phyloP scores from a whole-genome alignment of 225 moss, liverwort and hornwort genomes.

The Thuidium tamariscinum region DNA sequence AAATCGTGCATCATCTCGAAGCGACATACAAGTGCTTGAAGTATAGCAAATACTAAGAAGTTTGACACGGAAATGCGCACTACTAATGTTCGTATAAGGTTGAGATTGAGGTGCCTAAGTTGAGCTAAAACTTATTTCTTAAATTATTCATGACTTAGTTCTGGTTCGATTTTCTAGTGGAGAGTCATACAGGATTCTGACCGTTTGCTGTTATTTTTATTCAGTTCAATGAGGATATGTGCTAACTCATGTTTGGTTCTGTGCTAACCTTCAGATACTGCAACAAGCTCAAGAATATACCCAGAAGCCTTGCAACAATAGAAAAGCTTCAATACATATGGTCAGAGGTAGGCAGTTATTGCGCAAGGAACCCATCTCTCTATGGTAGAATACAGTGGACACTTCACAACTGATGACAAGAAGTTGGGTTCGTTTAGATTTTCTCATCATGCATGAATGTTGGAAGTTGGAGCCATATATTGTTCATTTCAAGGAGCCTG shows the following conservation, averaged over 20 bases:
- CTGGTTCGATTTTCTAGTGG: not conserved
- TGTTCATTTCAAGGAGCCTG: not conserved
- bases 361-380: not conserved
- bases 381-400: not conserved
- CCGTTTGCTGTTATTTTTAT: not conserved
- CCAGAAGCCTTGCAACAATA: conserved; percentile 41
- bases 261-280: conserved; percentile 40
- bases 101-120: not conserved
- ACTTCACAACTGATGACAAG: not conserved
- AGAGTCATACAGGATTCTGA: not conserved
- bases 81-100: not conserved
- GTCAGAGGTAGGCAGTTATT: conserved; percentile 51
- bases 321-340: conserved; percentile 56
- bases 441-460: not conserved
- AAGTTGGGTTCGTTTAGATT: not conserved
- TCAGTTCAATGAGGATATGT: not conserved
- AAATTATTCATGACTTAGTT: not conserved
- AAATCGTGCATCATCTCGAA: not conserved
- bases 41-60: not conserved
- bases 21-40: not conserved
- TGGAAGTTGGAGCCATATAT: not conserved
- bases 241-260: conserved; percentile 6
- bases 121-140: not conserved
- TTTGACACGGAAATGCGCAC: not conserved
- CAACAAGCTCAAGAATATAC: conserved; percentile 52